Evolutionary conservation across 225 moss, liverwort and hornwort species (phyloP), one percentile per base, ranked within the genome.

Genomic region (Neckera pumila): DNA sequence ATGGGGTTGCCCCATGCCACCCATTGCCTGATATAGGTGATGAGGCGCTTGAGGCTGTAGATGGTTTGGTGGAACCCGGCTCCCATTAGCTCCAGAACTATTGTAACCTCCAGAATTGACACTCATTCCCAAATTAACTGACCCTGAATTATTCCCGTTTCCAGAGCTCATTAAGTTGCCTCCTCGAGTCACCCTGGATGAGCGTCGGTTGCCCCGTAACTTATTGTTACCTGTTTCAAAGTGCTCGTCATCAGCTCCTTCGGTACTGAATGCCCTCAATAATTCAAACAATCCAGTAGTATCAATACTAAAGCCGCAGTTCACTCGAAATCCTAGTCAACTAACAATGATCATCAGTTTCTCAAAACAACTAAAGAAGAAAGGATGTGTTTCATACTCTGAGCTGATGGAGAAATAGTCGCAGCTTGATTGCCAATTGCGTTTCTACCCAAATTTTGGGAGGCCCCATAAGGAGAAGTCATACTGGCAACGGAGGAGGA

Each of bases 201-300:
- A 88, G 72, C 98, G 98, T 75, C 98, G 92, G 64, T 94, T 96
- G 92, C 89, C 95, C 80, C 96, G 94, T 91, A 99, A 85, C 91
- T 97, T 97, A 88, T 79, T 92, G 89, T 88, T 94, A 89, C 92
- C 94, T 94, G 89, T 86, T 83, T 83, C 88, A 88, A 86, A 62
- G 80, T 75, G 83, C 31, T 85, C 65, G 72, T 42, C 59, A 85
- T 92, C 59, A 90, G 79, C 60, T 81, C 27, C 67, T 66, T 33
- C 42, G 73, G 54, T 22, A 58, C 9, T 27, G 34, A 33, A 49
- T 28, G 42, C 11, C 53, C 75, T 83, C 67, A 43, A 53, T 73
- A 40, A 82, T 64, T 70, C 73, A 76, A 86, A 80, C 25, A 89
- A 79, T 59, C 76, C 81, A 43, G 33, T 57, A 76, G 54, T 69